phyloP scores from a whole-genome alignment of 2,329 filamentous ascomycete species.

The Arachnopeziza araneosa region DNA sequence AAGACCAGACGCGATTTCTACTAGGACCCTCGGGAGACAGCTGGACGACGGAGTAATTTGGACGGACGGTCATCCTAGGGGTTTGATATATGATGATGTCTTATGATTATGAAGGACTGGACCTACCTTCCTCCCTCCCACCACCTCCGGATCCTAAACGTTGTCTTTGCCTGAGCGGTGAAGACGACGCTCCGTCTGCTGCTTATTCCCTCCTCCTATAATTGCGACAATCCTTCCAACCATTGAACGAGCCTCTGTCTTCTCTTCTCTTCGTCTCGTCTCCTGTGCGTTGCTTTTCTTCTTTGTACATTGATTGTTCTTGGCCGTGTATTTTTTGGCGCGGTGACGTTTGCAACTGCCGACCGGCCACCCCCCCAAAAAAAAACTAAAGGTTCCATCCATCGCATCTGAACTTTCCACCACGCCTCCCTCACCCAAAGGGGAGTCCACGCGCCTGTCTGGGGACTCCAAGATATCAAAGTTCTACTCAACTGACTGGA shows the following conservation, averaged over 20 bases:
- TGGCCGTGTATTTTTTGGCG: background rate
- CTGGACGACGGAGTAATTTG: background rate
- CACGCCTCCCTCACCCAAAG: background rate
- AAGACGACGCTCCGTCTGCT: background rate
- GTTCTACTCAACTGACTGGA: background rate
- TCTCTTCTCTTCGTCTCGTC: background rate
- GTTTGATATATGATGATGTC: background rate
- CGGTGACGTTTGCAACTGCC: background rate
- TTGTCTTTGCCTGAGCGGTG: background rate
- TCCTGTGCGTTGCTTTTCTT: background rate
- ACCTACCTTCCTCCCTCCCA: background rate
- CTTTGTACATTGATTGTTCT: background rate
- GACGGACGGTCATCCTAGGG: background rate
- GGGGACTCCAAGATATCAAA: conserved; percentile 1
- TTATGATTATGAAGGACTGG: background rate
- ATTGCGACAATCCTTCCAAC: background rate
- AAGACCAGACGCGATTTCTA: background rate
- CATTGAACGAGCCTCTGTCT: background rate
- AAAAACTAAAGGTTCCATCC: background rate
- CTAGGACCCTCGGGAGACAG: background rate
- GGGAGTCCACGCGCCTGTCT: background rate
- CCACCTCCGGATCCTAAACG: background rate
- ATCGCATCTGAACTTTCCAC: background rate
- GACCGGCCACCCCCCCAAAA: background rate
- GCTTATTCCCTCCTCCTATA: background rate